Evolutionary conservation across 2,329 filamentous ascomycete species (phyloP).

Genomic region (Xylaria sp.): DNA sequence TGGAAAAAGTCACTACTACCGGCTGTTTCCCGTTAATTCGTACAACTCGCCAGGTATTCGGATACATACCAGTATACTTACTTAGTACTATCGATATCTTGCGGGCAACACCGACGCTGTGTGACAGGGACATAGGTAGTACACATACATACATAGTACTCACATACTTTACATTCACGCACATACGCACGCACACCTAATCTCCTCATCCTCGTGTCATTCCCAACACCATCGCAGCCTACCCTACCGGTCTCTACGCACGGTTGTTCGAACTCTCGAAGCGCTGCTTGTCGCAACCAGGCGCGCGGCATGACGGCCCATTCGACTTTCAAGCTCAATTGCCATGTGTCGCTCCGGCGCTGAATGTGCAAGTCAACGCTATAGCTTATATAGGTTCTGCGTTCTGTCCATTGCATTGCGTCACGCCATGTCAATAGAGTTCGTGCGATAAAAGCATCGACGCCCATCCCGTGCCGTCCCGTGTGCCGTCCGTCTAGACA

Average conservation of each 20-base stretch:
- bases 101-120: conserved; percentile 2
- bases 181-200: not conserved
- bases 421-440: conserved; percentile 42
- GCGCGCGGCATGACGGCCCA: conserved; percentile 17
- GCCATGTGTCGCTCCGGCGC: conserved; percentile 7
- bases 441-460: conserved; percentile 39
- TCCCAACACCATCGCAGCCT: not conserved
- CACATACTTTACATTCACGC: too few species aligned
- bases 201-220: not conserved
- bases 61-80: too few species aligned
- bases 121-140: not conserved
- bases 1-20: not conserved
- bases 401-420: conserved; percentile 7
- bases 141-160: not conserved
- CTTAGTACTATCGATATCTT: not conserved
- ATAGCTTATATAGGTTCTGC: not conserved
- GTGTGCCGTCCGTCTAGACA: not conserved
- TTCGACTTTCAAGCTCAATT: conserved; percentile 12
- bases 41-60: too few species aligned
- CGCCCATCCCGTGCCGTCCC: conserved; percentile 24
- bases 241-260: not conserved
- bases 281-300: conserved; percentile 14
- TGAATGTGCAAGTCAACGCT: conserved; percentile 5
- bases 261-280: not conserved
- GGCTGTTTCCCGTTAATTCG: too few species aligned